These are phyloP conservation scores for Ophiostoma piceae DNA, from an alignment of 2,329 filamentous ascomycete species.

Conservation along the genomic window DNA sequence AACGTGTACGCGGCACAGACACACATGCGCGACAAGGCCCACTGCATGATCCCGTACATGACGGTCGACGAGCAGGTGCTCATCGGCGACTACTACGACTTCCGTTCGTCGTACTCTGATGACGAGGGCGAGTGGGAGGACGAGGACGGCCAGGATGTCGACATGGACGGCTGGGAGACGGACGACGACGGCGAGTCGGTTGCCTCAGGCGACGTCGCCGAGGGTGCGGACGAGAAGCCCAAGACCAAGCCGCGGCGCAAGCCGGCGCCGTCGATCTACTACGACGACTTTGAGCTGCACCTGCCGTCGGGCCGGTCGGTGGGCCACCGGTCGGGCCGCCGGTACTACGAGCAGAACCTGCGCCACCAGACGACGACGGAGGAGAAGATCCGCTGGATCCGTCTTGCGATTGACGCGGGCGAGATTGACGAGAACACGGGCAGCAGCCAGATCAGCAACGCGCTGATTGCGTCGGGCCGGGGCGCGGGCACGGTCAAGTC, in stretches of 20 bases:
- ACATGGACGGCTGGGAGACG: constrained; percentile 85
- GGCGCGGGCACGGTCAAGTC: constrained; percentile 10
- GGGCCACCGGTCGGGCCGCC: constrained; percentile 80
- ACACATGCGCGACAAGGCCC: constrained; percentile 94
- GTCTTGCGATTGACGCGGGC: constrained; percentile 26
- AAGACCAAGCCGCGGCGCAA: constrained; percentile 38
- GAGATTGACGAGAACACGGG: constrained; percentile 17
- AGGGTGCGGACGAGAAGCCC: constrained; percentile 64
- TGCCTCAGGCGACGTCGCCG: constrained; percentile 76
- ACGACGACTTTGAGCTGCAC: constrained; percentile 90
- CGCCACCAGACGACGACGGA: constrained; percentile 73
- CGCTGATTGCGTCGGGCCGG: not conserved
- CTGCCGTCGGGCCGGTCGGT: constrained; percentile 84
- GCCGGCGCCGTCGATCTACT: constrained; percentile 68
- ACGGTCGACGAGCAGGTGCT: constrained; percentile 86
- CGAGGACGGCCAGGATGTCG: constrained; percentile 45
- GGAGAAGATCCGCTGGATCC: constrained; percentile 42
- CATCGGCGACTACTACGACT: constrained; percentile 95
- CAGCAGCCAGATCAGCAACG: constrained; percentile 12
- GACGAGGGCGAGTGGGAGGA: constrained; percentile 43
- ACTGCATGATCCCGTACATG: constrained; percentile 93
- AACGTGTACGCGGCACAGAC: constrained; percentile 79
- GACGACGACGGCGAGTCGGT: constrained; percentile 86
- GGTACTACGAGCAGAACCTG: constrained; percentile 90
- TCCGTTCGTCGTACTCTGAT: constrained; percentile 91